Percentiles rank a stretch among this genome's conserved stretches.
phyloP scores from a whole-genome alignment of 2,329 filamentous ascomycete genomes.

The Stromatinia cepivora region DNA sequence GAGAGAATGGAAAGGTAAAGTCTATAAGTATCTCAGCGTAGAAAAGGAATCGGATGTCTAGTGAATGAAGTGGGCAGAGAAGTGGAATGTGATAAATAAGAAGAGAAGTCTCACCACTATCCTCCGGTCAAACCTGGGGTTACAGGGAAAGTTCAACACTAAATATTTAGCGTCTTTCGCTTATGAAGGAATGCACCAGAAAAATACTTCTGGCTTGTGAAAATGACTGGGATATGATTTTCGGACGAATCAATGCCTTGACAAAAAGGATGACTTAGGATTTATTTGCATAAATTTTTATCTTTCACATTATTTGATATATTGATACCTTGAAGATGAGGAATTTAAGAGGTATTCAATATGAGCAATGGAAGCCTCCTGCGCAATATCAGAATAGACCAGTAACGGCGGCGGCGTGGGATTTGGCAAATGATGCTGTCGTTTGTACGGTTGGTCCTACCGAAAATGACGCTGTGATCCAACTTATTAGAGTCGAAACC shows the following conservation, averaged over 20 bases:
- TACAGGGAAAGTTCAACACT: not conserved
- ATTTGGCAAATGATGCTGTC: conserved; percentile 72
- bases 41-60: conserved; percentile 16
- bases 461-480: conserved; percentile 66
- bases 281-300: conserved; percentile 19
- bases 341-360: conserved; percentile 79
- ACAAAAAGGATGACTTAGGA: conserved; percentile 16
- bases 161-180: conserved; percentile 15
- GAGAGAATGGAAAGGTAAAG: not conserved
- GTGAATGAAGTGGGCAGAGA: conserved; percentile 6
- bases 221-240: conserved; percentile 25
- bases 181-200: conserved; percentile 3
- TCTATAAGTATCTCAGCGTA: not conserved
- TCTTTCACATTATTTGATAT: conserved; percentile 9
- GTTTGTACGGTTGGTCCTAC: conserved; percentile 85
- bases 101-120: conserved; percentile 20
- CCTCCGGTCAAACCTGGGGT: conserved; percentile 20
- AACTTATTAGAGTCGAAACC: conserved; percentile 60
- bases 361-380: conserved; percentile 62
- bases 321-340: conserved; percentile 60
- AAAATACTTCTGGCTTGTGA: conserved; percentile 31
- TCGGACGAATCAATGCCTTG: conserved; percentile 19
- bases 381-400: conserved; percentile 51
- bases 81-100: conserved; percentile 9
- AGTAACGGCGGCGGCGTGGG: conserved; percentile 82